A percentile compares a stretch with the other conserved stretches of the same genome.
Evolutionary conservation across 1,284 basidiomycete genomes (phyloP).

Genomic region (Melampsora americana): DNA sequence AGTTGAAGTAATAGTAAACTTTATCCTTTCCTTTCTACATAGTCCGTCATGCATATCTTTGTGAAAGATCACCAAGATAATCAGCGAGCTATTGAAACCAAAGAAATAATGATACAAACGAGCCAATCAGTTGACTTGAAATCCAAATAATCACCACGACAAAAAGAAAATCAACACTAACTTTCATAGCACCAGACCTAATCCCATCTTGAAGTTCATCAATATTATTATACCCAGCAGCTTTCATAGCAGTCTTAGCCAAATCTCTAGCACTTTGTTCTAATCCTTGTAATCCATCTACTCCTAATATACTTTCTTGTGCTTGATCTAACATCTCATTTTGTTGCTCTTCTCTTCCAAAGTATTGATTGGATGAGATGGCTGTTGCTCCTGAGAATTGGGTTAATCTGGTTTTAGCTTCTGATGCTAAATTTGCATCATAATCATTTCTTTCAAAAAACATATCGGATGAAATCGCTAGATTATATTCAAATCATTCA

Average conservation of each 20-base stretch:
- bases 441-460: conserved; percentile 89
- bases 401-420: conserved; percentile 77
- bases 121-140: not conserved
- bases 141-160: not conserved
- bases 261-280: conserved; percentile 78
- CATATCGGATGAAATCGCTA: conserved; percentile 91
- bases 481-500: not conserved
- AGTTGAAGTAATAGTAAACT: too few species aligned
- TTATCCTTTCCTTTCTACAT: not conserved
- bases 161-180: conserved; percentile 55
- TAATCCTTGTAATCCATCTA: conserved; percentile 59
- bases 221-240: conserved; percentile 74
- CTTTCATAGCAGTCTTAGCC: conserved; percentile 66
- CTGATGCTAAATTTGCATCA: conserved; percentile 68
- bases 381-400: conserved; percentile 87
- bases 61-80: conserved; percentile 43
- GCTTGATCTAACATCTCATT: conserved; percentile 59
- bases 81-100: conserved; percentile 24
- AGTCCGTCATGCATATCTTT: conserved; percentile 34
- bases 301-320: conserved; percentile 55
- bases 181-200: conserved; percentile 77
- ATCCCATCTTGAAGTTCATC: conserved; percentile 82
- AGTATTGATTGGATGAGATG: conserved; percentile 93
- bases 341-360: conserved; percentile 83
- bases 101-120: not conserved